A percentile compares a stretch with the other conserved stretches of the same genome.
Conservation (phyloP, 768 basidiomycete species). For the Boletus sp. region DNA sequence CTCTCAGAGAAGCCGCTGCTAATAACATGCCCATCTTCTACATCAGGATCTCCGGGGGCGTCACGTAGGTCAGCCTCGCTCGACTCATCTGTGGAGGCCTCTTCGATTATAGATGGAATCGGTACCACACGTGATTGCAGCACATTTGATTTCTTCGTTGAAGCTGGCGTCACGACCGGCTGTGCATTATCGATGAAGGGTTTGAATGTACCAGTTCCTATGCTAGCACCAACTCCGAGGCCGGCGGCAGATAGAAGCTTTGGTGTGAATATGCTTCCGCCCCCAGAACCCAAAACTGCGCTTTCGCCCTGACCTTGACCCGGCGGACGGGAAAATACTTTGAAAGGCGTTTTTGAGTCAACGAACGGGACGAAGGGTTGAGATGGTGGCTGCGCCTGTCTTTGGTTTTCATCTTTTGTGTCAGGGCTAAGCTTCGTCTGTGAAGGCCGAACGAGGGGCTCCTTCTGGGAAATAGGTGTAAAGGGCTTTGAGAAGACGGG, state of each 20-base stretch:
- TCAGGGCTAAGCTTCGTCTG: conserved; percentile 19
- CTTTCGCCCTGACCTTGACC: conserved; percentile 40
- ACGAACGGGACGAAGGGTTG: conserved; percentile 42
- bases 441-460: conserved; percentile 27
- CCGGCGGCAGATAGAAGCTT: conserved; percentile 34
- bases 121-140: conserved; percentile 18
- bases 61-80: conserved; percentile 26
- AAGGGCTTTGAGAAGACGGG: conserved; percentile 62
- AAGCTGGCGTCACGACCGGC: conserved; percentile 12
- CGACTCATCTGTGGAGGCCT: conserved; percentile 32
- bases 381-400: conserved; percentile 14
- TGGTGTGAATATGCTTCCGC: conserved; percentile 40
- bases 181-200: conserved; percentile 35
- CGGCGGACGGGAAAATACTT: conserved; percentile 70
- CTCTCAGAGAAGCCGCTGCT: conserved; percentile 33
- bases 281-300: conserved; percentile 17
- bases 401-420: conserved; percentile 15
- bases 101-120: conserved; percentile 24
- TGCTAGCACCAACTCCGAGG: conserved; percentile 3
- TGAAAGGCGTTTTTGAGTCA: conserved; percentile 43
- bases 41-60: conserved; percentile 17
- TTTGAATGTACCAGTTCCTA: conserved; percentile 28
- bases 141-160: conserved; percentile 18
- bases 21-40: conserved; percentile 23
- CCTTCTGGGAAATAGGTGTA: conserved; percentile 50